Conservation (phyloP, 1,284 basidiomycete species). For the Ganoderma boninense region DNA sequence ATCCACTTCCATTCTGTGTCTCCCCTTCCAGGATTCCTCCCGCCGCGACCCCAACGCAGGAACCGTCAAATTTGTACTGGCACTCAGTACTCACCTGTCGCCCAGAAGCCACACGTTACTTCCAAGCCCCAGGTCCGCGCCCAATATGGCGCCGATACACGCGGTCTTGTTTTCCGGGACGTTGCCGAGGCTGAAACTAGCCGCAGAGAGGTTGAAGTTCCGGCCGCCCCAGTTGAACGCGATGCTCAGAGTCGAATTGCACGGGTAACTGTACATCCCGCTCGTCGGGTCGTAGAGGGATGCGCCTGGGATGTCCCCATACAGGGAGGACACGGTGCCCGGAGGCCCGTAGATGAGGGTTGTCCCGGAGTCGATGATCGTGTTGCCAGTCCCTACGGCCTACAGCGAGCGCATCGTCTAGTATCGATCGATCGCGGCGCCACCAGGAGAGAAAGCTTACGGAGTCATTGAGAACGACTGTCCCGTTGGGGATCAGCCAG, state of each 20-base stretch:
- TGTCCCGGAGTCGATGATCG: conserved; percentile 55
- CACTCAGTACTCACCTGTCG: conserved; percentile 26
- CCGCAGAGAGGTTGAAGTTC: conserved; percentile 37
- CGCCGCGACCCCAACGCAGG: not conserved
- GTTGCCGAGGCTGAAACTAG: conserved; percentile 40
- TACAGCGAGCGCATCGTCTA: not conserved
- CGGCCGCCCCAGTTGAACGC: conserved; percentile 44
- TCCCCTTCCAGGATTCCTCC: not conserved
- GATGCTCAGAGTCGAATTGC: conserved; percentile 37
- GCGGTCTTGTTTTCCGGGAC: conserved; percentile 30
- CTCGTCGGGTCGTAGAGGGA: conserved; percentile 34
- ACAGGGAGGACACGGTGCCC: conserved; percentile 51
- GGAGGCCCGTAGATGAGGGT: conserved; percentile 62
- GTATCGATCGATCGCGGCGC: not conserved
- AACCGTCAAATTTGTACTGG: not conserved
- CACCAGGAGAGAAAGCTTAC: not conserved
- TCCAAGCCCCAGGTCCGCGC: conserved; percentile 37
- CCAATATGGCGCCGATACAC: conserved; percentile 41
- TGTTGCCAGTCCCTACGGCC: conserved; percentile 24
- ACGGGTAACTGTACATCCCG: conserved; percentile 44
- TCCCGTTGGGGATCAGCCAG: conserved; percentile 41
- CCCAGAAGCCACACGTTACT: conserved; percentile 41
- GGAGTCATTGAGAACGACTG: conserved; percentile 35
- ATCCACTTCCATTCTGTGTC: not conserved
- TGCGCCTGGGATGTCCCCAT: conserved; percentile 52